These are phyloP conservation scores for Candida sithepensis DNA, from an alignment of 805 yeast species.

Conservation along the genomic window DNA sequence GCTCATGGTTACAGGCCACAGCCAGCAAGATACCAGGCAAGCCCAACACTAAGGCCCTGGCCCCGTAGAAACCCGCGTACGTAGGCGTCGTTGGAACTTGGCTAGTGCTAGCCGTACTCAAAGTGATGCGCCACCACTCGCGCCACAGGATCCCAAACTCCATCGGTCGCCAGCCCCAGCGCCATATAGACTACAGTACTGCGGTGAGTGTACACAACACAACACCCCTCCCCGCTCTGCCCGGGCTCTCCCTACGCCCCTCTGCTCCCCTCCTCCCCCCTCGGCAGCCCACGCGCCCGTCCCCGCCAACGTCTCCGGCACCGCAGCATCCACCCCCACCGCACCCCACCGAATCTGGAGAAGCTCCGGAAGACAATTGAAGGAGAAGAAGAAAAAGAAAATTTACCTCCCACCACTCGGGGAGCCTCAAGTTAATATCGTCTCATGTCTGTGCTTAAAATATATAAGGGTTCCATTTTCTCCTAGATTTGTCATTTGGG, in stretches of 20 bases:
- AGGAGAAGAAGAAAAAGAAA: neutral
- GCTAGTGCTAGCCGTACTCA: too few species aligned
- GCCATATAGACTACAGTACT: neutral
- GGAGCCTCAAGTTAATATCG: neutral
- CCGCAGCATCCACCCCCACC: neutral
- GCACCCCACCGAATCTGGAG: slow-evolving; percentile 1
- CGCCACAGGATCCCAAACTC: too few species aligned
- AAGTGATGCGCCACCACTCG: too few species aligned
- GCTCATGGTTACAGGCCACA: too few species aligned
- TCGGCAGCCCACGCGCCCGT: neutral
- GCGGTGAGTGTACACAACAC: neutral
- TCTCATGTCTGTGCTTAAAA: too few species aligned
- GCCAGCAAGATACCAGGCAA: too few species aligned
- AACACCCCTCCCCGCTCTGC: neutral
- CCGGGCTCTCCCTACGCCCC: neutral
- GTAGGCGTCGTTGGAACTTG: neutral
- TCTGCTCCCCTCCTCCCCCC: neutral
- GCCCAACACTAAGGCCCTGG: too few species aligned
- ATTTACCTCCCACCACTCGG: neutral
- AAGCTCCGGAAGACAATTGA: neutral
- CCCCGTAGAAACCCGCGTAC: neutral
- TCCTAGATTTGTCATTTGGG: neutral
- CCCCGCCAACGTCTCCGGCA: neutral
- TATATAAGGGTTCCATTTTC: neutral
- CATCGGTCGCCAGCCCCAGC: neutral